Evolutionary conservation across 2,329 filamentous ascomycete species (phyloP), one percentile per base, ranked within the genome.

Genomic region (Penicillium palitans): DNA sequence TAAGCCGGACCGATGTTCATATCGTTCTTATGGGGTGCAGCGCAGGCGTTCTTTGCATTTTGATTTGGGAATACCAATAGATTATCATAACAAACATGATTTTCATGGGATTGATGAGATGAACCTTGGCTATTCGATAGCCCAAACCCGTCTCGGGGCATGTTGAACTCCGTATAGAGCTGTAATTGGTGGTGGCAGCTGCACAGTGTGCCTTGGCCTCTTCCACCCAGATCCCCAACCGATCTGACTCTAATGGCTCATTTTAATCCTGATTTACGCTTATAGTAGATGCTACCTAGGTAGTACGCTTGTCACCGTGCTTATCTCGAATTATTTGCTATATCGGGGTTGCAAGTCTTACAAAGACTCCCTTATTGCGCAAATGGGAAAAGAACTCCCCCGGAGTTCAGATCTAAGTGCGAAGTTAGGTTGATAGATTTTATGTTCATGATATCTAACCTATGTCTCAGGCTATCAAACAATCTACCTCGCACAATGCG

Each of bases 21-120:
- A 60, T 63, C 58, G 59, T 59, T 62, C 63, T 68, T 64, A 60
- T 65, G 62, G 61, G 59, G 66, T 74, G 71, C 69, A 77, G 76
- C 76, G 75, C 69, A 66, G 76, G 75, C 74, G 75, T 78, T 70
- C 64, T 71, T 72, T 68, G 66, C 66, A 70, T 71, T 68, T 67
- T 70, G 61, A 64, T 67, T 65, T 68, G 69, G 69, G 67, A 68
- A 70, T 73, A 73, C 68, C 66, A 70, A 72, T 70, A 72, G 66
- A 73, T 68, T 62, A 66, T 66, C 60, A 66, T 61, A 67, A 65
- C 42, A 50, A 52, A 58, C 29, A 33, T 55, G 57, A 52, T 59
- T 40, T 64, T 59, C 53, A 55, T 59, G 55, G 42, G 41, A 42
- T 42, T 7, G 42, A 51, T 51, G 29, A 56, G 27, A 52, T 44